Percentiles rank a stretch among this genome's conserved stretches.
phyloP scores from a whole-genome alignment of 352 stramenopile genomes.

The Thalassiosira mediterranea region DNA sequence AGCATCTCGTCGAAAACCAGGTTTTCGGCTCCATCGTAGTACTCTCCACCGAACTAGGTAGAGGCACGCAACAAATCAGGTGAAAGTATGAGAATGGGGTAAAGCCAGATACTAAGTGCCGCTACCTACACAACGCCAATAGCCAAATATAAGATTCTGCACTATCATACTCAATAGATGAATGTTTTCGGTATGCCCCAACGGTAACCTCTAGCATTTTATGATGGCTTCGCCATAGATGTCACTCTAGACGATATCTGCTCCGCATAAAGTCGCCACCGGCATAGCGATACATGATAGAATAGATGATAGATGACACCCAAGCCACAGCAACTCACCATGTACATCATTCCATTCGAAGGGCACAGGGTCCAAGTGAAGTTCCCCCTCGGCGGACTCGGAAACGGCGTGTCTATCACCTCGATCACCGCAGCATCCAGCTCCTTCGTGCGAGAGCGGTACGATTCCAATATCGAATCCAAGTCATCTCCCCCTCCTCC shows the following conservation, averaged over 20 bases:
- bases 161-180: too few relatives aligned
- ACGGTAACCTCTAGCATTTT: too few relatives aligned
- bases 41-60: conserved; percentile 96
- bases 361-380: conserved; percentile 83
- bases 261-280: too few relatives aligned
- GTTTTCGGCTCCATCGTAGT: conserved; percentile 96
- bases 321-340: conserved; percentile 33
- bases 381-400: conserved; percentile 79
- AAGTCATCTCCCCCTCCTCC: too few relatives aligned
- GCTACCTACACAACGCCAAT: too few relatives aligned
- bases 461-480: conserved; percentile 83
- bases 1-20: conserved; percentile 96
- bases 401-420: conserved; percentile 58
- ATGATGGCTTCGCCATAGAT: too few relatives aligned
- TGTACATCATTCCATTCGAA: conserved; percentile 66
- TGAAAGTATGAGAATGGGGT: too few relatives aligned
- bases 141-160: conserved; percentile 1
- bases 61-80: conserved; percentile 61
- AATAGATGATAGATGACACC: background rate
- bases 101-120: too few relatives aligned
- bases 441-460: conserved; percentile 46
- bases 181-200: too few relatives aligned
- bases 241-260: too few relatives aligned
- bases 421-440: conserved; percentile 46
- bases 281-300: too few relatives aligned